A percentile compares a stretch with the other conserved stretches of the same genome.
These are phyloP conservation scores for Limnomonas spitsbergensis DNA, from an alignment of 139 green algal genomes.

Conservation along the genomic window DNA sequence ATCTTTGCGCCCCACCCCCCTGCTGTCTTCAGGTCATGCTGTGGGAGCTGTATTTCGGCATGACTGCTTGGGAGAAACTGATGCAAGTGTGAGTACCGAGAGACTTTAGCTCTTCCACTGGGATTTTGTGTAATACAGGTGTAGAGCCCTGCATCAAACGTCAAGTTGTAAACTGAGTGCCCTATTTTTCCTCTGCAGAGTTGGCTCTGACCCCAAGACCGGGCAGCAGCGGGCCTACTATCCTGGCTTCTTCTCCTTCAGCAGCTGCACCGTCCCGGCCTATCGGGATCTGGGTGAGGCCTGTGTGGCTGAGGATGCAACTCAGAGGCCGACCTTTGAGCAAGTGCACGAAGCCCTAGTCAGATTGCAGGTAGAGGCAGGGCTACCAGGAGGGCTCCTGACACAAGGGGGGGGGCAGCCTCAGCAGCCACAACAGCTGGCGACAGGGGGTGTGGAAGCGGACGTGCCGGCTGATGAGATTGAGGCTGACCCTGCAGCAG, in stretches of 20 bases:
- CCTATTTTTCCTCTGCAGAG: too few relatives aligned
- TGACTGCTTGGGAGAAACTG: background rate
- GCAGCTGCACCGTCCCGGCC: background rate
- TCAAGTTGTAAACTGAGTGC: too few relatives aligned
- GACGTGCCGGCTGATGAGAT: too few relatives aligned
- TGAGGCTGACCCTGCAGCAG: too few relatives aligned
- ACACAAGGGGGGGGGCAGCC: too few relatives aligned
- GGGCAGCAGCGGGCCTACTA: slow-evolving; percentile 16
- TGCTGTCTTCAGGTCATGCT: slow-evolving; percentile 16
- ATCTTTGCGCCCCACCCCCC: too few relatives aligned
- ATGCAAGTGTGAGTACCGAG: background rate
- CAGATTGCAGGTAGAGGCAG: background rate
- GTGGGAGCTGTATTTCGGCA: slow-evolving; percentile 25
- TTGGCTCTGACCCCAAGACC: background rate
- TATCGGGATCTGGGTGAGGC: slow-evolving; percentile 5
- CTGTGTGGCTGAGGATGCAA: background rate
- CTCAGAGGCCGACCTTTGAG: background rate
- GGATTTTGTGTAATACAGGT: background rate
- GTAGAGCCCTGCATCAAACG: too few relatives aligned
- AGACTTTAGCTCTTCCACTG: background rate
- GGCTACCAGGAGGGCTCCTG: too few relatives aligned
- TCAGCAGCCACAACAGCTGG: too few relatives aligned
- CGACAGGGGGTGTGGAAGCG: too few relatives aligned
- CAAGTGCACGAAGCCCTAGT: background rate
- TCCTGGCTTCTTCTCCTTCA: slow-evolving; percentile 11